Evolutionary conservation across 768 basidiomycete species (phyloP).

Genomic region (Podaxis sp.): DNA sequence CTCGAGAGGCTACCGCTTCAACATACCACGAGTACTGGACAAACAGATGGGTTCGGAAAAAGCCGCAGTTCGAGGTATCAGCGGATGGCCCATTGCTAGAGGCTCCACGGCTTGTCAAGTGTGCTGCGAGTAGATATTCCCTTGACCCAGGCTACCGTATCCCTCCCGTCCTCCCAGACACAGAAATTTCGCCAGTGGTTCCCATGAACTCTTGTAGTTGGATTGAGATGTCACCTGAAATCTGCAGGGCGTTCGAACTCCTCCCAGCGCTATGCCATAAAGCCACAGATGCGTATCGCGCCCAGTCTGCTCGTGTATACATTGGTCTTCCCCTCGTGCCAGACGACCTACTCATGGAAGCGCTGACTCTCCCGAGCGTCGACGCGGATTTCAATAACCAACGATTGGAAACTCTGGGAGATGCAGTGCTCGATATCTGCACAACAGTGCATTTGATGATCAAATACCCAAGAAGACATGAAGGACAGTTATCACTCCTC

Average conservation of each 20-base stretch:
- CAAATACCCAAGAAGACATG: slow-evolving; percentile 71
- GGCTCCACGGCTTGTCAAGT: slow-evolving; percentile 37
- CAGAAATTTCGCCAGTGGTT: slow-evolving; percentile 16
- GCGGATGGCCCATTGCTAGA: slow-evolving; percentile 62
- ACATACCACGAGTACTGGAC: slow-evolving; percentile 62
- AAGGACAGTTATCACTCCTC: slow-evolving; percentile 73
- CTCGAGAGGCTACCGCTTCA: slow-evolving; percentile 38
- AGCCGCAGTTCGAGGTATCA: slow-evolving; percentile 39
- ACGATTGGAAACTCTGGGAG: slow-evolving; percentile 83
- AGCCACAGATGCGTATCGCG: slow-evolving; percentile 63
- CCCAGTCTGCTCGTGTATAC: slow-evolving; percentile 40
- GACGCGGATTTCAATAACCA: slow-evolving; percentile 72
- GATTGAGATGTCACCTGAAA: slow-evolving; percentile 45
- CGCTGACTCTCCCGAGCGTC: slow-evolving; percentile 69
- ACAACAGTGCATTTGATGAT: slow-evolving; percentile 76
- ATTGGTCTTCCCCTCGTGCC: slow-evolving; percentile 60
- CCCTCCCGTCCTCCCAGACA: slow-evolving; percentile 1
- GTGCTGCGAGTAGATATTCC: slow-evolving; percentile 33
- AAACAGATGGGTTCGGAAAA: slow-evolving; percentile 50
- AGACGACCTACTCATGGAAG: slow-evolving; percentile 60
- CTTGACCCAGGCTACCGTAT: slow-evolving; percentile 15
- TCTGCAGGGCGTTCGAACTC: slow-evolving; percentile 49
- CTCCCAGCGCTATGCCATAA: slow-evolving; percentile 67
- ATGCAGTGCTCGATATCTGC: slow-evolving; percentile 74
- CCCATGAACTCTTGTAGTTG: slow-evolving; percentile 48